Conservation (phyloP, 2,329 filamentous ascomycete genomes). For the Microascus cirrosus region DNA sequence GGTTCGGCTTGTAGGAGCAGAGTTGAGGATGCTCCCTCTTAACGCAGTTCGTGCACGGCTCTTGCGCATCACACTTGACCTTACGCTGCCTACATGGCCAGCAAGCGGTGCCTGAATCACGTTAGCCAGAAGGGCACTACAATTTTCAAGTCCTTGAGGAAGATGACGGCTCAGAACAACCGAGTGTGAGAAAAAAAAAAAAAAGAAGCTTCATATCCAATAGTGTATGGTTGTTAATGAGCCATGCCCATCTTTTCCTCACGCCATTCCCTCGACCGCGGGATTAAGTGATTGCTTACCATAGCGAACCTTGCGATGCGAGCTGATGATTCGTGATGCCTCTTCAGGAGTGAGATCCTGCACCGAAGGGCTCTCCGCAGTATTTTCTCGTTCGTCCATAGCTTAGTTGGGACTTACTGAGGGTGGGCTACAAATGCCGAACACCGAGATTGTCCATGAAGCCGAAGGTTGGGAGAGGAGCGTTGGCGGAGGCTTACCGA, state of each 20-base stretch:
- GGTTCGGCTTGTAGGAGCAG: conserved; percentile 57
- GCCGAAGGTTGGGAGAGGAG: background rate
- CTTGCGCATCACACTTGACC: conserved; percentile 59
- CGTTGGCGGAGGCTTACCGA: background rate
- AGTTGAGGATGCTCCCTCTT: conserved; percentile 54
- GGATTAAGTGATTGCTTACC: conserved; percentile 33
- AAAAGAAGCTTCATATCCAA: background rate
- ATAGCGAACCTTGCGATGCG: conserved; percentile 57
- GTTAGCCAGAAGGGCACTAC: conserved; percentile 2
- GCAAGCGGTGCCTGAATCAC: conserved; percentile 43
- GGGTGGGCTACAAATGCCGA: conserved; percentile 19
- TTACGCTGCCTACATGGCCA: conserved; percentile 59
- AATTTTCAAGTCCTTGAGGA: background rate
- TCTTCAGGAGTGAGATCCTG: conserved; percentile 53
- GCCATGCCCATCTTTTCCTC: background rate
- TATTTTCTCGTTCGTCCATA: conserved; percentile 12
- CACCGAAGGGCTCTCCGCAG: conserved; percentile 32
- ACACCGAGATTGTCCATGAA: conserved; percentile 16
- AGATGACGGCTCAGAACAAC: background rate
- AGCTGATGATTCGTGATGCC: conserved; percentile 57
- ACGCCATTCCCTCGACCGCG: background rate
- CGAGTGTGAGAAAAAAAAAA: background rate
- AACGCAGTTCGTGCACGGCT: conserved; percentile 57
- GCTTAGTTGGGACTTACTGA: background rate
- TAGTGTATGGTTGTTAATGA: background rate